phyloP scores from a whole-genome alignment of 2,329 filamentous ascomycete genomes.

The Beauveria australis region DNA sequence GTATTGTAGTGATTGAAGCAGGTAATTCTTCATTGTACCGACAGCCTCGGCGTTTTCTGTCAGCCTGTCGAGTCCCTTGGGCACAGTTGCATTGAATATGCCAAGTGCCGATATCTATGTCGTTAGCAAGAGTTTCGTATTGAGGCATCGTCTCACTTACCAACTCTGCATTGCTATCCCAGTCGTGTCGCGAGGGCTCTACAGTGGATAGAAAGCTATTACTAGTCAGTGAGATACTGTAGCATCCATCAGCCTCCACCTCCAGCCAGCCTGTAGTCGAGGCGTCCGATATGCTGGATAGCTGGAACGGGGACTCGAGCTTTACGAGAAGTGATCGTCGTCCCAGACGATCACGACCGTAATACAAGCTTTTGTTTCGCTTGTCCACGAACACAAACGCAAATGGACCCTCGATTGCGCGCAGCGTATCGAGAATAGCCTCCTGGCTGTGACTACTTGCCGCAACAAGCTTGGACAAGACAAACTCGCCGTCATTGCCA shows the following conservation, averaged over 20 bases:
- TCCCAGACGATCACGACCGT: constrained; percentile 79
- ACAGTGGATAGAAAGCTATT: constrained; percentile 5
- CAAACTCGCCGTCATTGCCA: constrained; percentile 69
- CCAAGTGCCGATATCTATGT: constrained; percentile 44
- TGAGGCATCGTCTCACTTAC: constrained; percentile 30
- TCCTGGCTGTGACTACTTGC: constrained; percentile 26
- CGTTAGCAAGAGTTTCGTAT: constrained; percentile 3
- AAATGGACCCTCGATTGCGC: constrained; percentile 70
- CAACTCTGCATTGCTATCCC: constrained; percentile 29
- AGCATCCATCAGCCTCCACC: constrained; percentile 77
- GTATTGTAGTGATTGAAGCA: constrained; percentile 54
- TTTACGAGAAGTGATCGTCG: constrained; percentile 69
- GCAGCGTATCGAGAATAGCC: constrained; percentile 44
- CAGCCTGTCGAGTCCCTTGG: constrained; percentile 22
- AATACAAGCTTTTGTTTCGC: constrained; percentile 56
- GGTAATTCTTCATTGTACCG: constrained; percentile 39
- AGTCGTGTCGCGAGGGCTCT: constrained; percentile 20
- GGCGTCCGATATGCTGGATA: constrained; percentile 64
- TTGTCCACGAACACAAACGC: constrained; percentile 80
- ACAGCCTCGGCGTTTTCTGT: constrained; percentile 39
- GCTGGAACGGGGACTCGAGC: constrained; percentile 39
- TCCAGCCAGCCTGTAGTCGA: constrained; percentile 56
- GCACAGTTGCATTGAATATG: constrained; percentile 40
- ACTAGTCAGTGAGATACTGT: constrained; percentile 50
- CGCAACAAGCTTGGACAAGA: constrained; percentile 54